phyloP scores from a whole-genome alignment of 345 rosid genomes.

The Excoecaria cochinchinensis region DNA sequence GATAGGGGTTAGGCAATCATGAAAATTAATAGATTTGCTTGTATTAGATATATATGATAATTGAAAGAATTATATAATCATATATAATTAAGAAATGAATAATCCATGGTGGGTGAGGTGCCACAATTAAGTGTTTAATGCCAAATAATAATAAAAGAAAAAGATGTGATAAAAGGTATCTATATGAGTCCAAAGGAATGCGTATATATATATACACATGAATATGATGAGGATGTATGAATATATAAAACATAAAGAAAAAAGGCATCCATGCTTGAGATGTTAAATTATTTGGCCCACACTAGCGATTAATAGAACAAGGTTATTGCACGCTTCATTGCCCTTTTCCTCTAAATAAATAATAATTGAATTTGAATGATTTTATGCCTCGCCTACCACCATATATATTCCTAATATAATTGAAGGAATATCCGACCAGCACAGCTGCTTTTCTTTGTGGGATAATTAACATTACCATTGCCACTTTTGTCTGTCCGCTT shows the following conservation, averaged over 20 bases:
- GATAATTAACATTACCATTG: background rate
- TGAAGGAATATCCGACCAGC: background rate
- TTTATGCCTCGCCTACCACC: too few relatives aligned
- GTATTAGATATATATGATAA: too few relatives aligned
- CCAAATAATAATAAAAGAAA: too few relatives aligned
- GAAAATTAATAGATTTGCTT: background rate
- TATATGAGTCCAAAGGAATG: background rate
- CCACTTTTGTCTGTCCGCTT: background rate
- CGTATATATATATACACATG: too few relatives aligned
- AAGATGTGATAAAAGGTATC: too few relatives aligned
- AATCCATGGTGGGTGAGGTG: too few relatives aligned
- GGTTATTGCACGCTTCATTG: constrained; percentile 10
- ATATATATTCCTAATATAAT: too few relatives aligned
- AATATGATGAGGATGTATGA: background rate
- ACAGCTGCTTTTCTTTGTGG: background rate
- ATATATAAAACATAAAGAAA: background rate
- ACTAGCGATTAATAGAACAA: background rate
- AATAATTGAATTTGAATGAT: background rate
- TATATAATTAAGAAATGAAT: too few relatives aligned
- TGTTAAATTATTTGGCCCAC: constrained; percentile 5
- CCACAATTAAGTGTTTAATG: too few relatives aligned
- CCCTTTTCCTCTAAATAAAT: background rate
- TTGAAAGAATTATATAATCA: too few relatives aligned
- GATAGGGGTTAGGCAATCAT: background rate
- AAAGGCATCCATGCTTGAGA: background rate